Base-by-base conservation (phyloP, 2,329 filamentous ascomycete species). In the Aureobasidium sp. region DNA sequence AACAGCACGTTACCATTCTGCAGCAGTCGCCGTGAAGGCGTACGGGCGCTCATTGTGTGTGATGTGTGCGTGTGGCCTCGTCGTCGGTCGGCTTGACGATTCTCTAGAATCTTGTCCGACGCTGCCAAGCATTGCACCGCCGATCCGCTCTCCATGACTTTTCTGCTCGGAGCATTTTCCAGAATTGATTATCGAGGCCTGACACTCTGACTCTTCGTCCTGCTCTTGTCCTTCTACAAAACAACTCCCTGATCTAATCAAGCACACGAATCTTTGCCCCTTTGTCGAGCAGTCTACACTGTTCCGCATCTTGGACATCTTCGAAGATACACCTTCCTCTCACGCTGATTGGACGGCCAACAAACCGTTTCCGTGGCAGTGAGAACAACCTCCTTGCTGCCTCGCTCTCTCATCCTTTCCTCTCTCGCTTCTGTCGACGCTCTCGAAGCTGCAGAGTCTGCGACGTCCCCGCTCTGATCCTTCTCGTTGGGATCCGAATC, bases 1-100 rank as follows among this genome's bases (percentile, higher is more conserved):
- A 41, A 15, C 20, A 44, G 58, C 44, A 63, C 66, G 79, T 62
- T 80, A 90, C 87, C 84, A 72, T 81, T 78, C 70, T 79, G 78
- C 62, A 82, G 78, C 68, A 87, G 76, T 77, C 82, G 83, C 78
- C 84, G 78, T 69, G 84, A 79, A 68, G 86, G 84, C 71, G 85
- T 76, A 74, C 82, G 82, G 69, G 87, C 75, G 76, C 80, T 89
- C 87, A 90, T 91, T 71, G 66, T 65, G 65, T 56, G 39, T 45
- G 61, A 39, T 48, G 41, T 37, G 51, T 55, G 48, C 47, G 47
- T 51, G 47, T 59, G 15, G 7, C 44, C 44, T 49, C 17, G 41
- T 55, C 36, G 60, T 48, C 42, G 49, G 29, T 20, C 34, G 7
- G 31, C 29, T 44, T 39, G 39, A 9, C 14, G 52, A 31, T 45